Percentiles rank a stretch among this genome's conserved stretches.
These are phyloP conservation scores for Infundibulicybe gibba DNA, from an alignment of 768 basidiomycete species.

Conservation along the genomic window DNA sequence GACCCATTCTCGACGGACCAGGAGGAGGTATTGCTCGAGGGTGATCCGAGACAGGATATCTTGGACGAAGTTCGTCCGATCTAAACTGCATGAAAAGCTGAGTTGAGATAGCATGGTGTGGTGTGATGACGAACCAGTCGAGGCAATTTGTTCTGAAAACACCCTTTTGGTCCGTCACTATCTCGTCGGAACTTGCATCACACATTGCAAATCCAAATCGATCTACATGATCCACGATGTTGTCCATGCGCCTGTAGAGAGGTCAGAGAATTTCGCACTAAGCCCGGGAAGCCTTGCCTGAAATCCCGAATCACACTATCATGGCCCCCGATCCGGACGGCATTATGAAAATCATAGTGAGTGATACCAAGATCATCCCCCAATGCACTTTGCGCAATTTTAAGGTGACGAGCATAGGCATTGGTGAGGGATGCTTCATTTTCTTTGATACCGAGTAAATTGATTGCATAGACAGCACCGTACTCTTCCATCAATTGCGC, in stretches of 20 bases:
- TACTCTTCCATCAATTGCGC: conserved; percentile 85
- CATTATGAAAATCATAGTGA: conserved; percentile 92
- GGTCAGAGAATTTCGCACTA: background rate
- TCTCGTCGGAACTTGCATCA: conserved; percentile 58
- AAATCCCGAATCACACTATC: conserved; percentile 81
- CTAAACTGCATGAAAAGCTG: conserved; percentile 54
- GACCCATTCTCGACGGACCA: conserved; percentile 76
- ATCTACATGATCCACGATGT: conserved; percentile 62
- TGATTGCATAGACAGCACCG: conserved; percentile 80
- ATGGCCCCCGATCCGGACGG: conserved; percentile 78
- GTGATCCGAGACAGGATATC: conserved; percentile 86
- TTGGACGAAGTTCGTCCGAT: conserved; percentile 96
- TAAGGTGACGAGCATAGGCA: conserved; percentile 81
- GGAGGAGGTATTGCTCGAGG: conserved; percentile 77
- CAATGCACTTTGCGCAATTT: conserved; percentile 55
- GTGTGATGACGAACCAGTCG: conserved; percentile 65
- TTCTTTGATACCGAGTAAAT: conserved; percentile 88
- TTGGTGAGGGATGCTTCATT: conserved; percentile 83
- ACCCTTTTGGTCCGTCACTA: conserved; percentile 87
- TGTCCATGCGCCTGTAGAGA: conserved; percentile 50
- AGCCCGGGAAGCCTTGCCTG: conserved; percentile 32
- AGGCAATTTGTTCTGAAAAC: conserved; percentile 94
- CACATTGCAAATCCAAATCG: conserved; percentile 85
- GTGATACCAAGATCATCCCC: conserved; percentile 76
- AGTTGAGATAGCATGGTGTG: background rate